Conservation (phyloP, 495 filamentous ascomycete species). For the Hyaloscypha bicolor region DNA sequence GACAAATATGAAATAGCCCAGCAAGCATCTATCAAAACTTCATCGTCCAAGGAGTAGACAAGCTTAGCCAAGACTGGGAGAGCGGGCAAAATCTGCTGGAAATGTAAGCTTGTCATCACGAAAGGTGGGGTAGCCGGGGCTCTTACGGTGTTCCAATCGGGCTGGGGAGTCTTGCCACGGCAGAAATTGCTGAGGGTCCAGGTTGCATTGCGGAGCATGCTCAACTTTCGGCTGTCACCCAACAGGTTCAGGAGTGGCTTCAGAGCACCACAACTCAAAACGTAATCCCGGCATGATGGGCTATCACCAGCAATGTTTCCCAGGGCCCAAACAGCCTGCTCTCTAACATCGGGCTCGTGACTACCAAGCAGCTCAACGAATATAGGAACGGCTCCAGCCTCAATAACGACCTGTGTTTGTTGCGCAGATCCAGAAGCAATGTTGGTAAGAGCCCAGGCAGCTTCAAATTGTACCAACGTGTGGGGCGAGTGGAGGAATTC, state of each 20-base stretch:
- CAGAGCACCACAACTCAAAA: constrained; percentile 85
- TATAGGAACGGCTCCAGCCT: constrained; percentile 96
- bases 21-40: constrained; percentile 98
- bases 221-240: constrained; percentile 97
- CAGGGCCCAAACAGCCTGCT: constrained; percentile 98
- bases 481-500: constrained; percentile 98
- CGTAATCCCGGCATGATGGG: constrained; percentile 94
- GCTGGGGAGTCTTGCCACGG: constrained; percentile 98
- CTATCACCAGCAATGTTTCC: constrained; percentile 99
- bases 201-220: constrained; percentile 98
- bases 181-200: constrained; percentile 99
- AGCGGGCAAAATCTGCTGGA: constrained; percentile 84
- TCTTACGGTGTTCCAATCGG: constrained; percentile 94
- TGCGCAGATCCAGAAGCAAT: constrained; percentile 97
- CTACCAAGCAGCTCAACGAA: constrained; percentile 95
- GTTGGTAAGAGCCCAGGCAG: constrained; percentile 99
- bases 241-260: constrained; percentile 85
- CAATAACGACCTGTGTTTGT: constrained; percentile 98
- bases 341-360: constrained; percentile 96
- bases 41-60: constrained; percentile 97
- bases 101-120: constrained; percentile 23
- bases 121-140: constrained; percentile 10
- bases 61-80: constrained; percentile 97
- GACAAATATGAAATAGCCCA: constrained; percentile 99
- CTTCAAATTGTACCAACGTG: constrained; percentile 98